Evolutionary conservation across 139 green algal genomes (phyloP).

Genomic region (Coccomyxa sp.): DNA sequence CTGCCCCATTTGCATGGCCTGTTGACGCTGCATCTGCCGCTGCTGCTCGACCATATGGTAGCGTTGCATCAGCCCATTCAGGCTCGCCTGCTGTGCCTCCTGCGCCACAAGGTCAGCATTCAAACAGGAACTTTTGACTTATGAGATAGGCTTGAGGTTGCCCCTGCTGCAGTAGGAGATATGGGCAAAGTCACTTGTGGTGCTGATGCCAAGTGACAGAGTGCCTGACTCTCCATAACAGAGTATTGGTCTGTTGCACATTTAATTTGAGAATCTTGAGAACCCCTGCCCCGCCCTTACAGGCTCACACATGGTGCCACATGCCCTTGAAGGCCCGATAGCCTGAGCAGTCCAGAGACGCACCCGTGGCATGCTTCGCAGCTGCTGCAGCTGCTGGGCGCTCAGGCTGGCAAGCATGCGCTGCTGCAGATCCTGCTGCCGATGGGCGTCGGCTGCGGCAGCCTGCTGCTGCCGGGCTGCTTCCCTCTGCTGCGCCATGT

Average conservation of each 20-base stretch:
- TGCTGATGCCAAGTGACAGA: not conserved
- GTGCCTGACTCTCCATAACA: not conserved
- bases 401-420: conserved; percentile 8
- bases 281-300: not conserved
- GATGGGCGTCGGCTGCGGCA: not conserved
- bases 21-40: not conserved
- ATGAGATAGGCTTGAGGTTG: no score
- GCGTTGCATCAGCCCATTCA: not conserved
- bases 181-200: no score
- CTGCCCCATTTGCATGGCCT: not conserved
- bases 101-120: not conserved
- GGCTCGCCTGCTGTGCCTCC: not conserved
- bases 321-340: not conserved
- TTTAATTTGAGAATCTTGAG: not conserved
- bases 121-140: not conserved
- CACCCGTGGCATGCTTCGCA: conserved; percentile 4
- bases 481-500: not conserved
- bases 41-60: not conserved
- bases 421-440: conserved; percentile 16
- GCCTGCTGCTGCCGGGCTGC: not conserved
- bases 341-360: not conserved
- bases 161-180: no score
- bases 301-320: not conserved
- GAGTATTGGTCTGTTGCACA: not conserved
- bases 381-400: conserved; percentile 13